phyloP scores from a whole-genome alignment of 345 rosid genomes.

The Sapria himalayana region DNA sequence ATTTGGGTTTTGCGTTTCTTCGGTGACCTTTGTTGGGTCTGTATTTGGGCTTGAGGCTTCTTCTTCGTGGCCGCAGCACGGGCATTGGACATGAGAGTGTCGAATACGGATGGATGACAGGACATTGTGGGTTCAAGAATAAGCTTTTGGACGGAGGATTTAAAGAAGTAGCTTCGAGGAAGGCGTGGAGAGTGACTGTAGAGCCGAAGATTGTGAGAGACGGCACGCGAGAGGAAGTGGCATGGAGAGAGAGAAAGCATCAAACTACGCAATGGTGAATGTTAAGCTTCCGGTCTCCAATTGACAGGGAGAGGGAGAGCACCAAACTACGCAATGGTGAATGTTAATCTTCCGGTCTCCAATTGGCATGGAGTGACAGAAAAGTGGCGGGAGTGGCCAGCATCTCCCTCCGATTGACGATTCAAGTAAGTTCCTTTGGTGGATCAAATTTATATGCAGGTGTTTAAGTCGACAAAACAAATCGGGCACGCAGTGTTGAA shows the following conservation, averaged over 20 bases:
- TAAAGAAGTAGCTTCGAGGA: constrained; percentile 7
- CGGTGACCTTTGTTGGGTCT: constrained; percentile 16
- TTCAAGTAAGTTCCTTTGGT: neutral
- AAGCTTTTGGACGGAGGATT: constrained; percentile 6
- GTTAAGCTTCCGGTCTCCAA: neutral
- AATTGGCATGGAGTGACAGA: neutral
- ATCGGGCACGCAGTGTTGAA: no score
- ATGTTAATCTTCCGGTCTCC: neutral
- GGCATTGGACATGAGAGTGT: constrained; percentile 63
- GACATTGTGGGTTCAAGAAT: constrained; percentile 16
- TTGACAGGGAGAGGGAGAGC: neutral
- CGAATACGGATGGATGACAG: constrained; percentile 63
- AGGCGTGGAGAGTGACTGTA: constrained; percentile 1
- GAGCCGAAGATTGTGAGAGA: neutral
- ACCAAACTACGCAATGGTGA: constrained; percentile 4
- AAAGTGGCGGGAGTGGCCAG: neutral
- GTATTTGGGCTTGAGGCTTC: constrained; percentile 16
- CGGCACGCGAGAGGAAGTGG: neutral
- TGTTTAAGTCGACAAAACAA: no score
- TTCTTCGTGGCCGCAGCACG: constrained; percentile 43
- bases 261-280: neutral
- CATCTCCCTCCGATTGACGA: neutral
- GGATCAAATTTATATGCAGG: neutral
- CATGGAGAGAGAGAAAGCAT: constrained; percentile 22
- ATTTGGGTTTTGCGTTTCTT: constrained; percentile 21